phyloP scores from a whole-genome alignment of 176 grass and related monocot genomes.

The Musa troglodytarum region DNA sequence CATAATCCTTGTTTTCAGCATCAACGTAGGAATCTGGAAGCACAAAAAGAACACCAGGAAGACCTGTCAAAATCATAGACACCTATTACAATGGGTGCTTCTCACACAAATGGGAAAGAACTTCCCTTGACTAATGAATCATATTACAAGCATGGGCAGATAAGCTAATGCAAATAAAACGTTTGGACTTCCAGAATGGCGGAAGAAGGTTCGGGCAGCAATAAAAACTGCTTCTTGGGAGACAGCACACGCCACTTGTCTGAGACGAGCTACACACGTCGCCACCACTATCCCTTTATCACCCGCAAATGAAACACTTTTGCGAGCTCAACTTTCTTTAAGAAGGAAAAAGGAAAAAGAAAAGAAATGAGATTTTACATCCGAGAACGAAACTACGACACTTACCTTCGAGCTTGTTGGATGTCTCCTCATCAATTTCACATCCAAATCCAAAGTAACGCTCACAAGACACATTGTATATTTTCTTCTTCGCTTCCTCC shows the following conservation, averaged over 20 bases:
- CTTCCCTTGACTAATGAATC: too few relatives aligned
- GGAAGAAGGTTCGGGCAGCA: too few relatives aligned
- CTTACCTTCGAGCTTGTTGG: constrained; percentile 87
- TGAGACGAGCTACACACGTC: too few relatives aligned
- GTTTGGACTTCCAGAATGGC: neutral
- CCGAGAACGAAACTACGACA: neutral
- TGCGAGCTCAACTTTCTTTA: neutral
- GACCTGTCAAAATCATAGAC: constrained; percentile 29
- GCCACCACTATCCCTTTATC: neutral
- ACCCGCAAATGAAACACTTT: neutral
- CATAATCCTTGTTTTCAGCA: constrained; percentile 94
- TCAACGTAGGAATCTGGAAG: constrained; percentile 99
- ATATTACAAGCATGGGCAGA: too few relatives aligned
- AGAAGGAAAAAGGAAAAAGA: neutral
- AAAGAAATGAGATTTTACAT: neutral
- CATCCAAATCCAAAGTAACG: constrained; percentile 93
- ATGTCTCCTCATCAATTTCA: constrained; percentile 82
- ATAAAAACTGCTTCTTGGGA: too few relatives aligned
- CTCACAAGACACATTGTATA: constrained; percentile 94
- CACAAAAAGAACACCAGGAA: constrained; percentile 83
- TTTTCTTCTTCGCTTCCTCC: constrained; percentile 87
- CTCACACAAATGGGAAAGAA: too few relatives aligned
- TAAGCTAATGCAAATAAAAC: neutral
- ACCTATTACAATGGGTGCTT: neutral
- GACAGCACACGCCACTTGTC: too few relatives aligned